phyloP scores from a whole-genome alignment of 331 rosid genomes.

The Cydonia oblonga region DNA sequence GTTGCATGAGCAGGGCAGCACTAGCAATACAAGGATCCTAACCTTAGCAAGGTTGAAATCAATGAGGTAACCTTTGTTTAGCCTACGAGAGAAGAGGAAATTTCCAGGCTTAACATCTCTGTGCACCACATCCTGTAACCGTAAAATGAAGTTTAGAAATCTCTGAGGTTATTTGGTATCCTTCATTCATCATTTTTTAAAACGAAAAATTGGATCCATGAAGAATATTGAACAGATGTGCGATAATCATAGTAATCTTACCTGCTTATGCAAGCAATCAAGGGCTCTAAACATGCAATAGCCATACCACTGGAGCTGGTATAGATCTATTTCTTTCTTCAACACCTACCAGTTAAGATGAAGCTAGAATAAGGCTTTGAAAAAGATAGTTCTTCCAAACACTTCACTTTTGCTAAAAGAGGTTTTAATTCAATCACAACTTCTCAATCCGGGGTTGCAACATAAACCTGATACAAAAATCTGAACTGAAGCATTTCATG shows the following conservation, averaged over 20 bases:
- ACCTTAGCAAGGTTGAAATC: slow-evolving; percentile 36
- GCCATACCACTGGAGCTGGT: slow-evolving; percentile 30
- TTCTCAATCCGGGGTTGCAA: background rate
- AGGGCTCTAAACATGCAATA: slow-evolving; percentile 31
- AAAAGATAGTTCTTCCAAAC: background rate
- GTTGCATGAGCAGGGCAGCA: background rate
- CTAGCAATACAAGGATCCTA: slow-evolving; percentile 7
- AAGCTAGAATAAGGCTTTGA: background rate
- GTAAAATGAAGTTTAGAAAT: background rate
- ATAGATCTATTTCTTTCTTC: slow-evolving; percentile 25
- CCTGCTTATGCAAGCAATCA: slow-evolving; percentile 30
- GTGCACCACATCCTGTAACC: slow-evolving; percentile 26
- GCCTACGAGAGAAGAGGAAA: slow-evolving; percentile 27
- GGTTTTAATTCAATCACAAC: background rate
- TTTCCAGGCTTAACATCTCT: slow-evolving; percentile 37
- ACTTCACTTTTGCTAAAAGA: background rate
- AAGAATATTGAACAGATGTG: background rate
- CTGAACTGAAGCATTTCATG: background rate
- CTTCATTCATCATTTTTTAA: background rate
- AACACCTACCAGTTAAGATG: slow-evolving; percentile 14
- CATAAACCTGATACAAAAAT: background rate
- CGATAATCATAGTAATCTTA: background rate
- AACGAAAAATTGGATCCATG: background rate
- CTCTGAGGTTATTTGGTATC: background rate
- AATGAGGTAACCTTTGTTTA: slow-evolving; percentile 28